Evolutionary conservation across 331 rosid genomes (phyloP).

Genomic region (Saraca asoca): DNA sequence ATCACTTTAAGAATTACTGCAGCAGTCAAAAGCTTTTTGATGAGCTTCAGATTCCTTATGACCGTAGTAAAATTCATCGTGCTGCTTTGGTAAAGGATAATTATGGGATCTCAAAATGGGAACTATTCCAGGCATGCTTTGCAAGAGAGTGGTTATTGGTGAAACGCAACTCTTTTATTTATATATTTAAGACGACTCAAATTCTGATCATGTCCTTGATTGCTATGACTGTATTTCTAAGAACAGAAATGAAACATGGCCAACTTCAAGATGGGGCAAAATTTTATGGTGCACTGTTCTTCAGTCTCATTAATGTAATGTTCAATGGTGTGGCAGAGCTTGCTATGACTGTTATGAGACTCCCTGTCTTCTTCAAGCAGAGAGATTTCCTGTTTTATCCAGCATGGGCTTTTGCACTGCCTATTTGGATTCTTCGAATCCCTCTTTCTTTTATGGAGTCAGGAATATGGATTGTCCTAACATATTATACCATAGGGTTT

Average conservation of each 20-base stretch:
- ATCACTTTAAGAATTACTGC: slow-evolving; percentile 37
- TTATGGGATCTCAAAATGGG: slow-evolving; percentile 56
- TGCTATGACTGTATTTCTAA: slow-evolving; percentile 52
- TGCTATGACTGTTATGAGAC: slow-evolving; percentile 54
- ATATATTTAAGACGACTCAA: slow-evolving; percentile 62
- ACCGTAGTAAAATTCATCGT: slow-evolving; percentile 46
- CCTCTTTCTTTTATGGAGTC: slow-evolving; percentile 63
- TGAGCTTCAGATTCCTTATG: slow-evolving; percentile 51
- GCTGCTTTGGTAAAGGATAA: slow-evolving; percentile 54
- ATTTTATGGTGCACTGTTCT: slow-evolving; percentile 53
- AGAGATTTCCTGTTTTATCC: slow-evolving; percentile 55
- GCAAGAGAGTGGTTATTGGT: slow-evolving; percentile 64
- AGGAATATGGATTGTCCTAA: slow-evolving; percentile 55
- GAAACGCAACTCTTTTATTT: slow-evolving; percentile 53
- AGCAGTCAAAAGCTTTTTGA: slow-evolving; percentile 45
- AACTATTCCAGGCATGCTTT: slow-evolving; percentile 62
- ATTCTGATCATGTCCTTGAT: slow-evolving; percentile 54
- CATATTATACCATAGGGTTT: slow-evolving; percentile 65
- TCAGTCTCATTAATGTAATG: slow-evolving; percentile 55
- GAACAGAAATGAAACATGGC: slow-evolving; percentile 55
- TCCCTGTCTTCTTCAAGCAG: slow-evolving; percentile 69
- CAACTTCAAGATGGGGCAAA: slow-evolving; percentile 52
- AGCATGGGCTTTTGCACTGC: slow-evolving; percentile 66
- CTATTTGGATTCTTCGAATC: slow-evolving; percentile 53
- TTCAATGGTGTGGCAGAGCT: slow-evolving; percentile 70